Percentiles rank a stretch among this genome's conserved stretches.
These are phyloP conservation scores for Eutrema japonicum DNA, from an alignment of 345 rosid genomes.

Conservation along the genomic window DNA sequence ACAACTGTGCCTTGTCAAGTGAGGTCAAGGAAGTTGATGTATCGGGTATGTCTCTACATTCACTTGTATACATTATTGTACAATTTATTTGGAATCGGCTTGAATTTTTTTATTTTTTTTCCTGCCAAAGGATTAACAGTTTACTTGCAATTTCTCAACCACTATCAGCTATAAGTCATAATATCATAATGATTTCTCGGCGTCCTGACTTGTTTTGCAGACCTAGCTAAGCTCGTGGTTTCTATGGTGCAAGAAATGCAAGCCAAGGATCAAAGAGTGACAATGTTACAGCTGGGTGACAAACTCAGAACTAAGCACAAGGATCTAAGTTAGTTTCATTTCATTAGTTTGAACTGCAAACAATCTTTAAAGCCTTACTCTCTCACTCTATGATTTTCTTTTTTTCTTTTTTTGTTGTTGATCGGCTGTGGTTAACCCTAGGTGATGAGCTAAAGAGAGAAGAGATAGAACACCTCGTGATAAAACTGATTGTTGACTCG, in stretches of 20 bases:
- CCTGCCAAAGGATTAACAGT: neutral
- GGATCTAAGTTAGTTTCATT: constrained; percentile 62
- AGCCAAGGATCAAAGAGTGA: constrained; percentile 75
- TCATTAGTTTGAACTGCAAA: constrained; percentile 9
- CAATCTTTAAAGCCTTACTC: constrained; percentile 8
- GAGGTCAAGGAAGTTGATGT: constrained; percentile 76
- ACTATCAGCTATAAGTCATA: neutral
- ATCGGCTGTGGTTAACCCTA: constrained; percentile 35
- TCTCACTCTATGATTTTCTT: constrained; percentile 12
- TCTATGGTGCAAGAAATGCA: constrained; percentile 74
- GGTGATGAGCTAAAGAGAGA: constrained; percentile 75
- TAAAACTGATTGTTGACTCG: constrained; percentile 68
- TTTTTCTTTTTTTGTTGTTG: constrained; percentile 4
- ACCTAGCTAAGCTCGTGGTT: constrained; percentile 62
- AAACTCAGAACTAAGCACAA: constrained; percentile 77
- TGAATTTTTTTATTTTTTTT: neutral
- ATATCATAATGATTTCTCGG: neutral
- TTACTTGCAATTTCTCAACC: neutral
- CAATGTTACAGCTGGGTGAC: constrained; percentile 89
- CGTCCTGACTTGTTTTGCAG: constrained; percentile 47
- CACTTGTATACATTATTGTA: neutral
- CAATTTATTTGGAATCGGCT: constrained; percentile 7
- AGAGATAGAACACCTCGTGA: constrained; percentile 71
- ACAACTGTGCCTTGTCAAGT: constrained; percentile 75
- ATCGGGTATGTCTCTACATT: constrained; percentile 57